phyloP scores from a whole-genome alignment of 345 rosid species.

The Salix exigua region DNA sequence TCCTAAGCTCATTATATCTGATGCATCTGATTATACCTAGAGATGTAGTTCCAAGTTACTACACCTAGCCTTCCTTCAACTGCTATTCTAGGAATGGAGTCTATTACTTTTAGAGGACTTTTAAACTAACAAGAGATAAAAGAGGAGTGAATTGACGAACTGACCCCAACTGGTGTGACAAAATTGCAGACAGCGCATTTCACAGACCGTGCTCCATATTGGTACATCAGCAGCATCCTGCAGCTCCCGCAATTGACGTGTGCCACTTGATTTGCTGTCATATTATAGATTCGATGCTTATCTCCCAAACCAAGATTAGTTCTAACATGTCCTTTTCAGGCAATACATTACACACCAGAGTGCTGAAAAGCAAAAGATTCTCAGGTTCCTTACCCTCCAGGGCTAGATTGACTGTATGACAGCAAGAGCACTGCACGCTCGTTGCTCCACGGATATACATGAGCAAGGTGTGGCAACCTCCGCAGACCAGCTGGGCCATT shows the following conservation, averaged over 20 bases:
- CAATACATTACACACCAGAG: neutral
- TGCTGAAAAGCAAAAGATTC: neutral
- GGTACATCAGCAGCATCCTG: conserved; percentile 94
- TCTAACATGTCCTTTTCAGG: neutral
- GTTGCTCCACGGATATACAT: conserved; percentile 99
- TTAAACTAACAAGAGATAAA: neutral
- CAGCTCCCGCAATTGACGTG: conserved; percentile 93
- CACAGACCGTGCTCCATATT: conserved; percentile 85
- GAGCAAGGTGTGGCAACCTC: conserved; percentile 92
- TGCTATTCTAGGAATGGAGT: neutral
- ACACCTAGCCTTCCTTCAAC: neutral
- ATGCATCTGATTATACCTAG: neutral
- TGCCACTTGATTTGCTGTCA: conserved; percentile 90
- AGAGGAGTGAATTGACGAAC: conserved; percentile 5
- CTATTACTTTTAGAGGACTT: neutral
- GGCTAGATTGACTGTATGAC: conserved; percentile 92
- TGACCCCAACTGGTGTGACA: conserved; percentile 80
- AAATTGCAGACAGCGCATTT: conserved; percentile 95
- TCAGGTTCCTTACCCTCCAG: conserved; percentile 52
- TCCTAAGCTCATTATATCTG: neutral
- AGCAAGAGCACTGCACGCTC: conserved; percentile 95
- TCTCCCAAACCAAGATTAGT: neutral
- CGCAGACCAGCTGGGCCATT: conserved; percentile 97
- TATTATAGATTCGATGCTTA: neutral
- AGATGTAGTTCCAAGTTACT: neutral